phyloP scores from a whole-genome alignment of 2,329 filamentous ascomycete species.

The Aureobasidium melanogenum region DNA sequence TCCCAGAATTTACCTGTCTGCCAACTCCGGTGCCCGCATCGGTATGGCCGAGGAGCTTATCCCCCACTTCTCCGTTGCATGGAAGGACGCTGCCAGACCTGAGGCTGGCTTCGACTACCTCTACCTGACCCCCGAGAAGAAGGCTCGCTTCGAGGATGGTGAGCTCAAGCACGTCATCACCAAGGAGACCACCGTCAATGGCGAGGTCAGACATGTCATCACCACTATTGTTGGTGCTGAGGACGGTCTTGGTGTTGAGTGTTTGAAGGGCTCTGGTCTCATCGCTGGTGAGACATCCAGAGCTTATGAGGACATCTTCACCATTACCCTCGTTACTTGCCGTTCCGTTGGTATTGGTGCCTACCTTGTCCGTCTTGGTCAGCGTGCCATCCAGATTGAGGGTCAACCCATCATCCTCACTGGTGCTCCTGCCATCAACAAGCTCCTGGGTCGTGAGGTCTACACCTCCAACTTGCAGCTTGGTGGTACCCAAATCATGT shows the following conservation, averaged over 20 bases:
- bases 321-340: slow-evolving; percentile 92
- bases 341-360: slow-evolving; percentile 98
- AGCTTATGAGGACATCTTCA: slow-evolving; percentile 98
- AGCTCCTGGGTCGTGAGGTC: slow-evolving; percentile 92
- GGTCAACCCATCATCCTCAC: slow-evolving; percentile 98
- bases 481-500: slow-evolving; percentile 99
- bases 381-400: slow-evolving; percentile 97
- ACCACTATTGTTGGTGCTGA: slow-evolving; percentile 87
- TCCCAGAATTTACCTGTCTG: slow-evolving; percentile 93
- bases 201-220: slow-evolving; percentile 88
- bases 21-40: slow-evolving; percentile 96
- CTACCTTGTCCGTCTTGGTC: slow-evolving; percentile 94
- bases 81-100: slow-evolving; percentile 76
- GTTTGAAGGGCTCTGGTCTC: slow-evolving; percentile 89
- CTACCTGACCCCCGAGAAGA: slow-evolving; percentile 79
- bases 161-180: slow-evolving; percentile 73
- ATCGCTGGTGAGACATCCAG: slow-evolving; percentile 96
- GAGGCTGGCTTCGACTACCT: slow-evolving; percentile 94
- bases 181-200: slow-evolving; percentile 75
- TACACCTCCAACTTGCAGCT: slow-evolving; percentile 99
- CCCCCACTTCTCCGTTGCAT: slow-evolving; percentile 92
- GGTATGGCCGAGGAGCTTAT: slow-evolving; percentile 95
- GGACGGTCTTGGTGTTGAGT: slow-evolving; percentile 96
- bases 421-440: slow-evolving; percentile 95
- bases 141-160: slow-evolving; percentile 76